A percentile compares a stretch with the other conserved stretches of the same genome.
Evolutionary conservation across 257 asterid genomes (phyloP).

Genomic region (Jaltomata sinuosa): DNA sequence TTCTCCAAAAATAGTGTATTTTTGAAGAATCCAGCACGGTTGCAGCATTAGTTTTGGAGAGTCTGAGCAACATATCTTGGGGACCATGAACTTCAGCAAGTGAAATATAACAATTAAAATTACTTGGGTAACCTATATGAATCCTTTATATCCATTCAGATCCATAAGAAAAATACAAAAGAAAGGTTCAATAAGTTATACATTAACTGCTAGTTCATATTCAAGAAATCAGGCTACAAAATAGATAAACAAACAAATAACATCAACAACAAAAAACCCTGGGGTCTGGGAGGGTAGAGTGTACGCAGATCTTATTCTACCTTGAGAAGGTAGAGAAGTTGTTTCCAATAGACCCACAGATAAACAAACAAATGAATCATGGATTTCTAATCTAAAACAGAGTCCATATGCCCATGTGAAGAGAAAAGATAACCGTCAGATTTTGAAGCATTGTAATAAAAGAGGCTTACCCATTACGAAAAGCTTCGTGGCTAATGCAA

Average conservation of each 20-base stretch:
- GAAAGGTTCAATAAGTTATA: neutral
- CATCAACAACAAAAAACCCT: too few species aligned
- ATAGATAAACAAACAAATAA: neutral
- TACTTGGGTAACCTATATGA: neutral
- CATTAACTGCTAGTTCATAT: neutral
- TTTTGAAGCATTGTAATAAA: neutral
- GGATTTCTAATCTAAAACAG: neutral
- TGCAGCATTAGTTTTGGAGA: neutral
- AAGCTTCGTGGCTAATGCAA: neutral
- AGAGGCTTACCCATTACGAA: neutral
- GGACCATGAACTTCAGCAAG: neutral
- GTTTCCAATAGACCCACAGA: too few species aligned
- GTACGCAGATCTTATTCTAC: too few species aligned
- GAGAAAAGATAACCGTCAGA: neutral
- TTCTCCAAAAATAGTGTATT: neutral
- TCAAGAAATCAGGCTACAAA: neutral
- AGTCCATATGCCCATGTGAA: neutral
- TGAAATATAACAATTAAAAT: neutral
- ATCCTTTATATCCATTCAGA: neutral
- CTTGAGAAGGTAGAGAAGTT: too few species aligned
- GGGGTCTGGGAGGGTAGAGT: too few species aligned
- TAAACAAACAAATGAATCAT: neutral
- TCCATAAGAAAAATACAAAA: neutral
- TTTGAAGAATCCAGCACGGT: neutral
- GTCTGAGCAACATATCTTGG: neutral